Evolutionary conservation across 148 eudicot species (phyloP).

Genomic region (Silene conica): DNA sequence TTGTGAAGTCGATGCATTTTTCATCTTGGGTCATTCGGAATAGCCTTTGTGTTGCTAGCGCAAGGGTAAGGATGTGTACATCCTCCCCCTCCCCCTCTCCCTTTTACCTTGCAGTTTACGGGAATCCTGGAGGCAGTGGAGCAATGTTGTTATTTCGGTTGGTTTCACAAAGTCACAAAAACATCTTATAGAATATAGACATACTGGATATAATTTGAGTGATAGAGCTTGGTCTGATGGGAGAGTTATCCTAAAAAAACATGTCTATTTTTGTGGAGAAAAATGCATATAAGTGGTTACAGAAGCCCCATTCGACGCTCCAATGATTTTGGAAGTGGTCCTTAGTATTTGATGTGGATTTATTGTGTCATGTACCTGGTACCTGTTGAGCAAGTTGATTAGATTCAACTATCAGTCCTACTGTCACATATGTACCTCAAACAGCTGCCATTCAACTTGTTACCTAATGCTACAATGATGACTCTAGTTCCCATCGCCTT

Average conservation of each 20-base stretch:
- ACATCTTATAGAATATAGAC: background rate
- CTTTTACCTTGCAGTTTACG: too few species aligned
- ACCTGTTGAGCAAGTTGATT: constrained; percentile 8
- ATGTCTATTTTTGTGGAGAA: background rate
- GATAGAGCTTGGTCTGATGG: background rate
- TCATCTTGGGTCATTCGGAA: background rate
- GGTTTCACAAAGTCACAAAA: background rate
- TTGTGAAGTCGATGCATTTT: background rate
- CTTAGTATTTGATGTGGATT: constrained; percentile 1
- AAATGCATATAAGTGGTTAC: constrained; percentile 5
- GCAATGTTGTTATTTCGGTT: background rate
- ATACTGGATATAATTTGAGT: constrained; percentile 5
- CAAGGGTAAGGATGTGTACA: too few species aligned
- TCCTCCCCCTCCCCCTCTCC: too few species aligned
- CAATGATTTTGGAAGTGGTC: constrained; percentile 25
- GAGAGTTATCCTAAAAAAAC: background rate
- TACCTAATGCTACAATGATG: constrained; percentile 1
- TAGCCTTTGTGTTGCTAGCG: background rate
- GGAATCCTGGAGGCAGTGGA: too few species aligned
- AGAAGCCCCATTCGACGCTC: constrained; percentile 7
- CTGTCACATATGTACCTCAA: constrained; percentile 2
- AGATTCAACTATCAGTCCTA: constrained; percentile 16
- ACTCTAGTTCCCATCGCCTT: constrained; percentile 1
- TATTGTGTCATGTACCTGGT: constrained; percentile 12
- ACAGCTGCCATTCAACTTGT: constrained; percentile 21